phyloP scores from a whole-genome alignment of 2,329 filamentous ascomycete species.

The Cryphonectria parasitica region DNA sequence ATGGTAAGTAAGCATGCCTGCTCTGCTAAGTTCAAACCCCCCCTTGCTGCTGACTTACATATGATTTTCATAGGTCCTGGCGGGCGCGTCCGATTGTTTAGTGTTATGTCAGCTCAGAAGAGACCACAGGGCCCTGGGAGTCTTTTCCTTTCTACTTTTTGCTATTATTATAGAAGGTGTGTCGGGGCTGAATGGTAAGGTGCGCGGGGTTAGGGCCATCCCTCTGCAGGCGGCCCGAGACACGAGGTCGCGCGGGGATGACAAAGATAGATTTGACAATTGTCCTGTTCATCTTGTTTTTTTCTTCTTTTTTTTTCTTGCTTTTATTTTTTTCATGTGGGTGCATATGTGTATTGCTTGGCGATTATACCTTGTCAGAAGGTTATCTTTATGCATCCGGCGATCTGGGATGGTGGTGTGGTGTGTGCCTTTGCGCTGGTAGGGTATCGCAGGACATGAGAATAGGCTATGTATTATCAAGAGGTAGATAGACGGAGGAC shows the following conservation, averaged over 20 bases:
- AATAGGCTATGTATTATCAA: too few relatives aligned
- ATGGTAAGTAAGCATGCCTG: not conserved
- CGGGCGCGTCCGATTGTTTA: too few relatives aligned
- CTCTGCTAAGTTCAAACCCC: too few relatives aligned
- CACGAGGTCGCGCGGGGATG: not conserved
- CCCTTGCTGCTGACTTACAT: not conserved
- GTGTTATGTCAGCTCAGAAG: conserved; percentile 1
- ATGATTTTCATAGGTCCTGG: not conserved
- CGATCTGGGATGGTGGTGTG: not conserved
- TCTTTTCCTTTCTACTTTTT: not conserved
- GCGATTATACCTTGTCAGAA: not conserved
- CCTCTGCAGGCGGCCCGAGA: not conserved
- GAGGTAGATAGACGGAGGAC: too few relatives aligned
- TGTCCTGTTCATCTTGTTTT: not conserved
- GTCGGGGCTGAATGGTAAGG: not conserved
- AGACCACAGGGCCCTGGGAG: not conserved
- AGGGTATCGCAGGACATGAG: not conserved
- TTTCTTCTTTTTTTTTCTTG: not conserved
- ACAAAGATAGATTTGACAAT: not conserved
- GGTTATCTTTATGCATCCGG: conserved; percentile 1
- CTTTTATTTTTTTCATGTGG: not conserved
- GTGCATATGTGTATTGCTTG: too few relatives aligned
- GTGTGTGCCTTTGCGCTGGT: not conserved
- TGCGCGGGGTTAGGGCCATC: not conserved
- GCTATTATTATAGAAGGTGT: not conserved